A percentile compares a stretch with the other conserved stretches of the same genome.
phyloP scores from a whole-genome alignment of 2,329 filamentous ascomycete species.

The Raffaelea albimanens region DNA sequence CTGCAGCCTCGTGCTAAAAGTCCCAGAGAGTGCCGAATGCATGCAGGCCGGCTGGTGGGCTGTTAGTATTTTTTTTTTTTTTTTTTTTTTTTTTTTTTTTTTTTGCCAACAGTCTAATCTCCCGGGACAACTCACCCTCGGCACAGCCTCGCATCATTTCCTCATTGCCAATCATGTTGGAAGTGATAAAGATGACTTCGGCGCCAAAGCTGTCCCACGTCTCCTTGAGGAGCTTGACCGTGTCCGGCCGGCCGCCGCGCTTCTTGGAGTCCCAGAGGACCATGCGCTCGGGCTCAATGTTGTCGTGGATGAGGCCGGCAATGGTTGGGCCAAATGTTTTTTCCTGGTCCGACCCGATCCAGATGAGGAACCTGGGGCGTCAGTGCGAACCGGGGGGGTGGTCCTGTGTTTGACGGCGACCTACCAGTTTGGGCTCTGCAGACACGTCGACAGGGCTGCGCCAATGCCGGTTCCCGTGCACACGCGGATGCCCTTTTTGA shows the following conservation, averaged over 20 bases:
- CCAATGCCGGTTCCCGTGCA: no score
- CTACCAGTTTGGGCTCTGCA: no score
- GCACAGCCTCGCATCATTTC: conserved; percentile 35
- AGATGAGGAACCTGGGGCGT: conserved; percentile 27
- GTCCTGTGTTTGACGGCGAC: no score
- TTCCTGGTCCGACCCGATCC: conserved; percentile 32
- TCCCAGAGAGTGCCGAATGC: no score
- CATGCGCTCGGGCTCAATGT: conserved; percentile 30
- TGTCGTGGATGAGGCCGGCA: conserved; percentile 24
- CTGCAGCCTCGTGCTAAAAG: no score
- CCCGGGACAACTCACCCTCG: no score
- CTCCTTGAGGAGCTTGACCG: conserved; percentile 26
- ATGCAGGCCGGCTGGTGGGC: no score
- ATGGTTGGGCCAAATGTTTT: conserved; percentile 31
- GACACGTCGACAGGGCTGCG: no score
- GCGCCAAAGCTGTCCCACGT: conserved; percentile 28
- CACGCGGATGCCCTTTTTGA: no score
- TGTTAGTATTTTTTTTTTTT: no score
- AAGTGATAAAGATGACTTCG: conserved; percentile 33
- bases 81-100: no score
- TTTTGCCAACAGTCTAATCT: no score
- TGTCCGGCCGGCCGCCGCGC: conserved; percentile 28
- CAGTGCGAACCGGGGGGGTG: conserved; percentile 30
- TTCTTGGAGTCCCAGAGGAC: conserved; percentile 33
- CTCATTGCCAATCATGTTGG: conserved; percentile 29